Evolutionary conservation across 164 flowering plant species (phyloP), one percentile per base, ranked within the genome.

Genomic region (Protea cynaroides): DNA sequence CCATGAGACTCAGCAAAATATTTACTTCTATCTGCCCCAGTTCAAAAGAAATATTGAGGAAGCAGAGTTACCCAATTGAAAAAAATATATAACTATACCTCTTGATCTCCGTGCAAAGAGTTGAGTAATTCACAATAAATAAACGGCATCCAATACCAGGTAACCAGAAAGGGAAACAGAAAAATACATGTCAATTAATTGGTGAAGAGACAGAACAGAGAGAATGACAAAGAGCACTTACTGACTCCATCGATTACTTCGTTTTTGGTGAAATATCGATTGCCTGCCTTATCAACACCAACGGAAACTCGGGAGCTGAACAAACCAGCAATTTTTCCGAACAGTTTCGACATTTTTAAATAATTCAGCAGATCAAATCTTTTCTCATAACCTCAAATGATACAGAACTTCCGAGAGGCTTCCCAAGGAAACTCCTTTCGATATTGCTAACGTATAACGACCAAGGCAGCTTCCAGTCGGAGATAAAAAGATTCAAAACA

Each of bases 231-330:
- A 52, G 46, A 69, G 66, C 62, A 84, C 96, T 81, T 74, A 91
- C 98, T 61, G 74, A 79, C 58, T 25, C 96, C 98, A 76, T 91
- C 98, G 36, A 89, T 62, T 66, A 75, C 75, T 74, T 94, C 91
- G 13, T 59, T 84, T 66, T 78, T 69, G 59, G 85, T 44, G 74
- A 87, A 94, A 67, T 94, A 94, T 6, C 82, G 82, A 76, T 94
- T 94, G 24, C 98, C 98, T 0, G 82, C 72, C 77, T 84, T 91
- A 78, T 94, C 98, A 0, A 72, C 71, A 2, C 97, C 97, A 21
- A 65, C 80, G 12, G 77, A 54, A 3, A 66, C 78, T 47, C 84
- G 75, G 44, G 67, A 83, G 64, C 78, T 73, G 74, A 90, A 86
- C 17, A 79, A 76, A 43, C 88, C 86, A 50, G 79, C 68, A 61